These are phyloP conservation scores for Calonectria crousiana DNA, from an alignment of 2,329 filamentous ascomycete genomes.

Conservation along the genomic window DNA sequence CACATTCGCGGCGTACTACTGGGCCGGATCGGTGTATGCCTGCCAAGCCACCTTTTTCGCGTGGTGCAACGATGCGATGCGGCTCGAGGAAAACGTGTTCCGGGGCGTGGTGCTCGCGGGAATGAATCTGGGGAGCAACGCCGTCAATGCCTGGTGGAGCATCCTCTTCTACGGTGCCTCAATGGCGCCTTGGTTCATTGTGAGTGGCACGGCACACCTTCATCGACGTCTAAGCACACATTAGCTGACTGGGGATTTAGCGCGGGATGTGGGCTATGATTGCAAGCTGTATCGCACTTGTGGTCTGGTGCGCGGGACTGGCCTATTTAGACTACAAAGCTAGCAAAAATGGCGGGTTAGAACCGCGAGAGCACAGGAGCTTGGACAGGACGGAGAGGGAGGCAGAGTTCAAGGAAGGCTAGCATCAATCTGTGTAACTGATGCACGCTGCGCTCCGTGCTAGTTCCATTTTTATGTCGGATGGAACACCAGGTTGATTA, in stretches of 20 bases:
- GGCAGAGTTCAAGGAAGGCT: neutral
- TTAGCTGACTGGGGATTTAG: slow-evolving; percentile 47
- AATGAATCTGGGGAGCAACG: slow-evolving; percentile 78
- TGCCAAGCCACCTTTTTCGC: slow-evolving; percentile 82
- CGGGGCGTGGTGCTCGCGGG: slow-evolving; percentile 76
- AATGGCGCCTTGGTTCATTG: slow-evolving; percentile 74
- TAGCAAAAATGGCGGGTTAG: neutral
- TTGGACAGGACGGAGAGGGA: neutral
- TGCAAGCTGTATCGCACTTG: slow-evolving; percentile 69
- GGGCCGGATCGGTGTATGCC: slow-evolving; percentile 77
- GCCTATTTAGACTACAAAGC: slow-evolving; percentile 50
- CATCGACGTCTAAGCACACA: neutral
- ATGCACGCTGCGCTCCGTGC: neutral
- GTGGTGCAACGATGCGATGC: slow-evolving; percentile 79
- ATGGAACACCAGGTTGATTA: neutral
- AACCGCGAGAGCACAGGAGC: neutral
- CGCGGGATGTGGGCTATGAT: slow-evolving; percentile 83
- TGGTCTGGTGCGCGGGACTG: slow-evolving; percentile 69
- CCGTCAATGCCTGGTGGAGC: slow-evolving; percentile 80
- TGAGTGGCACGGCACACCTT: slow-evolving; percentile 49
- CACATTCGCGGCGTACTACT: slow-evolving; percentile 76
- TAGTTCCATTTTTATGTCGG: neutral
- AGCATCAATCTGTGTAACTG: neutral
- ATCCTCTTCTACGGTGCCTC: slow-evolving; percentile 78
- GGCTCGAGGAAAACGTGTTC: slow-evolving; percentile 72